Percentiles rank a stretch among this genome's conserved stretches.
Conservation (phyloP, 2,329 filamentous ascomycete species). For the Coniochaeta pulveracea region DNA sequence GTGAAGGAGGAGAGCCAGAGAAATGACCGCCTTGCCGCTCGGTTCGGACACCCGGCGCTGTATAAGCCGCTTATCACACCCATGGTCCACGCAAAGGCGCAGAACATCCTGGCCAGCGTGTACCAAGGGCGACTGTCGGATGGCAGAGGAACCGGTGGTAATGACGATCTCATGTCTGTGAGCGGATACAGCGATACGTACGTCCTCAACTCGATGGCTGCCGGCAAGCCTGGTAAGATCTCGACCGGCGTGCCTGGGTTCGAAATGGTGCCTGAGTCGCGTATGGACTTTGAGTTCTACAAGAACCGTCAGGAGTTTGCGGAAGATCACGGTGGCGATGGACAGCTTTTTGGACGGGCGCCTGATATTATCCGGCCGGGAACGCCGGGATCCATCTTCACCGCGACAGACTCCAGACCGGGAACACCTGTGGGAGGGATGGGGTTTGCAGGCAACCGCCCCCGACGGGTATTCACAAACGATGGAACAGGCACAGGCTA, state of each 20-base stretch:
- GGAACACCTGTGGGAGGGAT: constrained; percentile 33
- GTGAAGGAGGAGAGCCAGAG: constrained; percentile 42
- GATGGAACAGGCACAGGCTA: constrained; percentile 8
- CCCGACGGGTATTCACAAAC: constrained; percentile 11
- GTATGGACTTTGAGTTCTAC: constrained; percentile 85
- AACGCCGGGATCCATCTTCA: constrained; percentile 43
- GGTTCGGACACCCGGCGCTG: constrained; percentile 84
- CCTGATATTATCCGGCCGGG: constrained; percentile 49
- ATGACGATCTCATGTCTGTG: constrained; percentile 42
- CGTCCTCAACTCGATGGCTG: constrained; percentile 68
- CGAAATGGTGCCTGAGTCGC: constrained; percentile 76
- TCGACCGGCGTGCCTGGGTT: constrained; percentile 52
- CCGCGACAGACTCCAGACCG: constrained; percentile 32
- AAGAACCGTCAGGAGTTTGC: constrained; percentile 84
- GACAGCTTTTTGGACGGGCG: constrained; percentile 50
- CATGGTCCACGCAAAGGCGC: constrained; percentile 88
- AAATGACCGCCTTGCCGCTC: constrained; percentile 59
- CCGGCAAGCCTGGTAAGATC: constrained; percentile 38
- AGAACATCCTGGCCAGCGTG: constrained; percentile 74
- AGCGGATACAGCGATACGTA: constrained; percentile 77
- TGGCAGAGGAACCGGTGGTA: constrained; percentile 42
- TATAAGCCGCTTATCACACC: constrained; percentile 85
- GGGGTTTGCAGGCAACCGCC: constrained; percentile 17
- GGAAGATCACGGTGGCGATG: constrained; percentile 76
- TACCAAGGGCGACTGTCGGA: constrained; percentile 73